phyloP scores from a whole-genome alignment of 805 yeast species.

The Yamadazyma phyllophila region DNA sequence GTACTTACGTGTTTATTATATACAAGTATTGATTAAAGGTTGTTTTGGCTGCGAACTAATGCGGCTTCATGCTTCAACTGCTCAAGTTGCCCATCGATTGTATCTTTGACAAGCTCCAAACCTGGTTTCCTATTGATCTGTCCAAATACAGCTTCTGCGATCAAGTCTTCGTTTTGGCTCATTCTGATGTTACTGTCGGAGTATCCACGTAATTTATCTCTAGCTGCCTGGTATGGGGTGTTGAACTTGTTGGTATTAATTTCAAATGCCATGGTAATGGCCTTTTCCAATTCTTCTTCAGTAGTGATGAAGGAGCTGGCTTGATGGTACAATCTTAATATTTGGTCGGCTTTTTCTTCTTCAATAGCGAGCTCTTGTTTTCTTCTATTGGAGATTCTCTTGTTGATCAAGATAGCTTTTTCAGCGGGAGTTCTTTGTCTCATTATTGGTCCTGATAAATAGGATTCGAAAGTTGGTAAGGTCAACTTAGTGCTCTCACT shows the following conservation, averaged over 20 bases:
- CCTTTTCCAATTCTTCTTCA: conserved; percentile 59
- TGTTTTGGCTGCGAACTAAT: conserved; percentile 17
- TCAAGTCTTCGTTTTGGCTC: conserved; percentile 30
- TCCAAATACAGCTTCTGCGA: conserved; percentile 38
- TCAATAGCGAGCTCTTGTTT: conserved; percentile 50
- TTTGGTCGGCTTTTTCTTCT: conserved; percentile 51
- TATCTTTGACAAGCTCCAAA: conserved; percentile 34
- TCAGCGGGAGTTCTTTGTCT: conserved; percentile 74
- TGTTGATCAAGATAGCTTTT: conserved; percentile 49
- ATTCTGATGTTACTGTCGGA: conserved; percentile 27
- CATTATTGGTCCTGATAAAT: conserved; percentile 67
- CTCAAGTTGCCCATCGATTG: conserved; percentile 40
- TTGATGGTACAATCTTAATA: conserved; percentile 71
- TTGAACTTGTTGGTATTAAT: conserved; percentile 35
- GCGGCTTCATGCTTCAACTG: conserved; percentile 35
- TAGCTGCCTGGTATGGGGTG: conserved; percentile 30
- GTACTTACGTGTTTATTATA: background rate
- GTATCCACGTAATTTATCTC: conserved; percentile 33
- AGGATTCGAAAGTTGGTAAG: conserved; percentile 73
- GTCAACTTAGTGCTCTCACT: conserved; percentile 61
- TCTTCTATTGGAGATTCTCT: conserved; percentile 66
- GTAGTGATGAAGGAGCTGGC: conserved; percentile 68
- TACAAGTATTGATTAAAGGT: conserved; percentile 1
- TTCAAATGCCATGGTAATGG: conserved; percentile 58
- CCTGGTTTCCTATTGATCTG: conserved; percentile 44